Base-by-base conservation (phyloP, 2,329 filamentous ascomycete species). In the Geosmithia putterillii region DNA sequence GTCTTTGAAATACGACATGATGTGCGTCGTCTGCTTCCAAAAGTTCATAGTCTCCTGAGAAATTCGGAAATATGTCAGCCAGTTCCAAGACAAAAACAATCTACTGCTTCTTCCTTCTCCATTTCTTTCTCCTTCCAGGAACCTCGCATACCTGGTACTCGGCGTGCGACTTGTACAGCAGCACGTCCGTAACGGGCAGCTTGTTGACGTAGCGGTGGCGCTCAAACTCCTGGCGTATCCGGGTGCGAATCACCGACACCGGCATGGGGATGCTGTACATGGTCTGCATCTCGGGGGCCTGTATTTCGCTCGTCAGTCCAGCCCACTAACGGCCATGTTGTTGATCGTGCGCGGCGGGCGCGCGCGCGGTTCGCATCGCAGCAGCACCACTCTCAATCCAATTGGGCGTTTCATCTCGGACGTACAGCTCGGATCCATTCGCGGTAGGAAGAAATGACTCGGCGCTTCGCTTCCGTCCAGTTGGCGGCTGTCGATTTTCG, bases 181-280 rank as follows among this genome's bases (percentile, higher is more conserved):
- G 71, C 44, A 95, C 83, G 58, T 98, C 92, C 42, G 95, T 83
- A 23, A 90, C 85, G 42, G 75, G 75, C 44, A 96, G 68, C 69
- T 96, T 88, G 63, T 84, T 86, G 52, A 95, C 88, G 62, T 85
- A 95, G 73, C 92, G 77, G 70, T 96, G 83, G 60, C 87, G 79
- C 73, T 98, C 92, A 62, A 95, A 98, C 62, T 98, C 89, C 69
- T 96, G 85, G 62, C 92, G 79, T 63, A 96, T 84, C 69, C 94
- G 90, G 46, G 90, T 94, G 54, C 92, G 85, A 60, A 98, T 81
- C 50, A 77, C 74, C 36, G 90, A 85, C 43, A 95, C 81, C 43
- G 90, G 88, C 59, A 94, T 78, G 61, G 86, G 86, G 58, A 98
- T 72, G 49, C 84, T 85, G 78, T 98, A 98, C 87, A 96, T 95